Evolutionary conservation across 2,329 filamentous ascomycete genomes (phyloP).

Genomic region (Colletotrichum sidae): DNA sequence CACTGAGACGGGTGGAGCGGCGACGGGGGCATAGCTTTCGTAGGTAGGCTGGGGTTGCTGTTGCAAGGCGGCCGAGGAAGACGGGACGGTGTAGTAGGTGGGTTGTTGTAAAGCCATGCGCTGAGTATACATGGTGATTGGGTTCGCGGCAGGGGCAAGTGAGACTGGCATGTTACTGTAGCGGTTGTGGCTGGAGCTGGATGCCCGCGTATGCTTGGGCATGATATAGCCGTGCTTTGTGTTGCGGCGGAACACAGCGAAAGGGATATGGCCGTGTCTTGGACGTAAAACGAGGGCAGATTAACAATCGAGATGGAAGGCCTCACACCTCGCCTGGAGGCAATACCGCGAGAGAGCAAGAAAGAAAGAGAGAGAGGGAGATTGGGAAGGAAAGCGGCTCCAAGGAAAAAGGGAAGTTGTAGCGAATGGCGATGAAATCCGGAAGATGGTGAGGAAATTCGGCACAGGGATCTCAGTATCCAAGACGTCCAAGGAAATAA

Average conservation of each 20-base stretch:
- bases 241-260: conserved; percentile 37
- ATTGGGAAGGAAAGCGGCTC: conserved; percentile 1
- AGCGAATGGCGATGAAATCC: conserved; percentile 29
- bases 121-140: conserved; percentile 55
- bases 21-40: conserved; percentile 52
- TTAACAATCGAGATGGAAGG: conserved; percentile 29
- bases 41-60: conserved; percentile 49
- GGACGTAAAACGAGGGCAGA: conserved; percentile 32
- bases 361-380: conserved; percentile 3
- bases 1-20: conserved; percentile 47
- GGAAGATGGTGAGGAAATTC: conserved; percentile 29
- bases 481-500: conserved; percentile 30
- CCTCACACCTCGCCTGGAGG: conserved; percentile 38
- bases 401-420: background rate
- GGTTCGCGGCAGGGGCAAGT: conserved; percentile 51
- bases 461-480: conserved; percentile 34
- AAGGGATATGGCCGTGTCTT: conserved; percentile 12
- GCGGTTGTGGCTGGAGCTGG: conserved; percentile 51
- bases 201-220: conserved; percentile 58
- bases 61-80: conserved; percentile 50
- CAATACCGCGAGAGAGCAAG: conserved; percentile 13
- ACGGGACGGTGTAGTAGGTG: conserved; percentile 54
- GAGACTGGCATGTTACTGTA: conserved; percentile 53
- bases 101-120: conserved; percentile 52
- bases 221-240: conserved; percentile 48